Percentiles rank a stretch among this genome's conserved stretches.
phyloP scores from a whole-genome alignment of 257 asterid species.

The Ilex aquifolium region DNA sequence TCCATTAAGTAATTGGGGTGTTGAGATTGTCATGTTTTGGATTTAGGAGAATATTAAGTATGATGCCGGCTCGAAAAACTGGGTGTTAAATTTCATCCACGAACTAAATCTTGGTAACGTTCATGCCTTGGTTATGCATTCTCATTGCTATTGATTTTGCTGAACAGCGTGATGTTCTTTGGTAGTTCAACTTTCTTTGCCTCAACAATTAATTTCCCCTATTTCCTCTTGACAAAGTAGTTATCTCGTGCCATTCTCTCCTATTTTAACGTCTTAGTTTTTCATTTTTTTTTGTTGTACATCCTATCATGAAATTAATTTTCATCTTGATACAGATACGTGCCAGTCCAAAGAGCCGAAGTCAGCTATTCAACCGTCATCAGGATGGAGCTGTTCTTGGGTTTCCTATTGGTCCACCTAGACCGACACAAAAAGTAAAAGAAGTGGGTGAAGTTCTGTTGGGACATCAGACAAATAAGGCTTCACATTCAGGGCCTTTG shows the following conservation, averaged over 20 bases:
- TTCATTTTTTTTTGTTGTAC: no score
- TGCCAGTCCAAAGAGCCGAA: slow-evolving; percentile 35
- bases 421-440: slow-evolving; percentile 22
- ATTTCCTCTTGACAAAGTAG: neutral
- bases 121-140: no score
- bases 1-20: no score
- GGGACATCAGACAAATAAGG: slow-evolving; percentile 27
- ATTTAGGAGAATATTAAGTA: no score
- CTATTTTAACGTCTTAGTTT: neutral
- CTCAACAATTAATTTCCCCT: neutral
- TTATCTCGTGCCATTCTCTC: neutral
- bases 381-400: slow-evolving; percentile 31
- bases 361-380: slow-evolving; percentile 32
- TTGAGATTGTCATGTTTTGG: no score
- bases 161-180: no score
- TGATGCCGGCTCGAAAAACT: no score
- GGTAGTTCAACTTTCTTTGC: neutral
- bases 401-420: slow-evolving; percentile 28
- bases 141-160: no score
- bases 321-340: slow-evolving; percentile 38
- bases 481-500: slow-evolving; percentile 66
- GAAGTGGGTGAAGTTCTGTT: slow-evolving; percentile 32
- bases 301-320: neutral
- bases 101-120: no score
- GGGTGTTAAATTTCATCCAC: no score